Evolutionary conservation across 495 filamentous ascomycete genomes (phyloP), one percentile per base, ranked within the genome.

Genomic region (Neurospora sp.): DNA sequence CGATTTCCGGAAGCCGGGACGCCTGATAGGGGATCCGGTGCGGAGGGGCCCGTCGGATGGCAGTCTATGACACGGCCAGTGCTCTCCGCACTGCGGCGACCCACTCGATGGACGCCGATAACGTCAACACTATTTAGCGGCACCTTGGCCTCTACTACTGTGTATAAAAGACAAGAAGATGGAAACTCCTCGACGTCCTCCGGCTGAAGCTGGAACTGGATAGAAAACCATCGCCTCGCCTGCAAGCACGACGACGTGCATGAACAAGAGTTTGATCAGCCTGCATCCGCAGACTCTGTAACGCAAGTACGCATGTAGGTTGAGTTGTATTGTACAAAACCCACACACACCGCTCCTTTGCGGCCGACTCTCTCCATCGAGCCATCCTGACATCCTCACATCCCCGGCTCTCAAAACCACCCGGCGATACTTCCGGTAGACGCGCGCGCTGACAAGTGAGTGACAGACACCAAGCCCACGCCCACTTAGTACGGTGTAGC

Each of bases 241-340:
- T 65, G 53, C 53, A 65, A 65, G 53, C 53, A 65, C 53, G 14
- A 65, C 53, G 53, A 65, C 53, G 53, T 65, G 27, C 53, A 65
- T 65, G 53, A 65, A 65, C 53, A 35, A 65, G 53, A 65, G 53
- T 65, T 65, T 65, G 53, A 65, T 65, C 53, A 65, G 53, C 53
- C 53, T 65, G 53, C 53, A 65, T 65, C 53, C 53, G 27, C 53
- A 65, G 53, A 65, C 53, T 65, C 53, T 65, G 53, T 65, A 65
- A 65, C 53, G 53, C 53, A 65, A 65, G 53, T 65, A 65, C 53
- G 53, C 53, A 65, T 65, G 53, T 65, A 65, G 53, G 53, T 65
- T 65, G 53, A 65, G 53, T 65, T 65, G 53, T 65, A 65, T 65
- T 37, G 53, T 65, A 8, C 53, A 65, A 65, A 65, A 35, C 53